Percentiles rank a stretch among this genome's conserved stretches.
Conservation (phyloP, 2,329 filamentous ascomycete species). For the Aspergillus sergii region DNA sequence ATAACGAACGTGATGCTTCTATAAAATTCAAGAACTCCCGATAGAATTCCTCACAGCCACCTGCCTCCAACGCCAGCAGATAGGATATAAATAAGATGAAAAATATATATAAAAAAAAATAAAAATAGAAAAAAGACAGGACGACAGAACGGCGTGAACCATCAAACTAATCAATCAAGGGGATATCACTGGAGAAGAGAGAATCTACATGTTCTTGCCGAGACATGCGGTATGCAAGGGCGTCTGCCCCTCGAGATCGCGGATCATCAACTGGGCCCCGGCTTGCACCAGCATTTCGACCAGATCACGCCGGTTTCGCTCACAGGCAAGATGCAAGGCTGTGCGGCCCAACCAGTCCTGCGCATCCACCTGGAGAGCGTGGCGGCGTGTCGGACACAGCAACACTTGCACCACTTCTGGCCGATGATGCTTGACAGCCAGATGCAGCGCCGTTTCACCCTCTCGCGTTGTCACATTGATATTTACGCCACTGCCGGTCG, state of each 20-base stretch:
- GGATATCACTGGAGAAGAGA: background rate
- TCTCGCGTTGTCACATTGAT: conserved; percentile 8
- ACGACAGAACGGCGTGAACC: background rate
- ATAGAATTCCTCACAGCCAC: background rate
- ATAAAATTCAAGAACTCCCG: background rate
- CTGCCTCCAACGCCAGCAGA: background rate
- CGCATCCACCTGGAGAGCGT: background rate
- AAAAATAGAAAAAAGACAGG: background rate
- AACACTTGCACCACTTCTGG: conserved; percentile 4
- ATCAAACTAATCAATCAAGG: background rate
- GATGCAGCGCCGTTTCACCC: conserved; percentile 12
- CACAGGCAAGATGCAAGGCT: background rate
- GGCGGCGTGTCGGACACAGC: background rate
- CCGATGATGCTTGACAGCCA: conserved; percentile 4
- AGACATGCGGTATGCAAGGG: conserved; percentile 11
- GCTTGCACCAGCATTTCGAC: conserved; percentile 14
- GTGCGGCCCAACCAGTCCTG: background rate
- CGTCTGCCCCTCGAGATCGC: conserved; percentile 13
- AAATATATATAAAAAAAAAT: background rate
- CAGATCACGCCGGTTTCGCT: conserved; percentile 9
- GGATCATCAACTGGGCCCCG: conserved; percentile 13
- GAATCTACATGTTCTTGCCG: conserved; percentile 1
- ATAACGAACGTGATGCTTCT: background rate
- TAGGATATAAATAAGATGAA: background rate
- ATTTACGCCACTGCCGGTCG: background rate